Base-by-base conservation (phyloP, 73 alveolate genomes). In the Paramecium octaurelia region DNA sequence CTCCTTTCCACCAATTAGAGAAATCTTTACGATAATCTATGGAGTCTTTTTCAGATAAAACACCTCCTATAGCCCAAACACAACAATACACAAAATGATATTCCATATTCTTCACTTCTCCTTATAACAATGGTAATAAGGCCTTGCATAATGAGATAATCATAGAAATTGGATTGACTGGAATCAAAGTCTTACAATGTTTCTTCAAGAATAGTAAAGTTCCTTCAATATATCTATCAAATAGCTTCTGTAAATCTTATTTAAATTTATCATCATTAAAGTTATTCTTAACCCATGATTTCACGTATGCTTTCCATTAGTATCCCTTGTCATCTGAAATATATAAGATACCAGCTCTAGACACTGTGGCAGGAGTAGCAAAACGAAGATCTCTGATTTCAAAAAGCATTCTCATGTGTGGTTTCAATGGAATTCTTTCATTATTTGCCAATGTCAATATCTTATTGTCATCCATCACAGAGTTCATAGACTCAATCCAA, bases 401-500 rank as follows among this genome's bases (percentile, higher is more conserved):
- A 95, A 99, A 99, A 95, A 99, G 95, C 98, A 98, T 95, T 98
- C 99, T 99, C 99, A 98, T 98, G 95, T 99, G 99, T 48, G 99
- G 99, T 97, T 98, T 98, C 88, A 99, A 98, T 36, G 99, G 99
- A 75, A 99, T 99, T 84, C 99, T 98, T 93, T 99, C 99, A 94
- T 99, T 99, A 54, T 54, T 54, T 54, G 69, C 69, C 21, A 93
- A 98, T 98, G 92, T 99, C 36, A 80, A 95, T 92, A 98, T 98
- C 92, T 99, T 99, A 97, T 99, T 99, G 95, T 99, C 99, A 96
- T 99, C 99, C 99, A 98, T 99, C 95, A 99, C 99, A 44, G 99
- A 97, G 98, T 99, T 99, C 99, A 99, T 99, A 91, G 99, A 98
- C 94, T 99, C 99, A 92, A 98, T 99, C 99, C 99, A 99, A 95